Conservation (phyloP, 768 basidiomycete species). For the Mycena rebaudengoi region DNA sequence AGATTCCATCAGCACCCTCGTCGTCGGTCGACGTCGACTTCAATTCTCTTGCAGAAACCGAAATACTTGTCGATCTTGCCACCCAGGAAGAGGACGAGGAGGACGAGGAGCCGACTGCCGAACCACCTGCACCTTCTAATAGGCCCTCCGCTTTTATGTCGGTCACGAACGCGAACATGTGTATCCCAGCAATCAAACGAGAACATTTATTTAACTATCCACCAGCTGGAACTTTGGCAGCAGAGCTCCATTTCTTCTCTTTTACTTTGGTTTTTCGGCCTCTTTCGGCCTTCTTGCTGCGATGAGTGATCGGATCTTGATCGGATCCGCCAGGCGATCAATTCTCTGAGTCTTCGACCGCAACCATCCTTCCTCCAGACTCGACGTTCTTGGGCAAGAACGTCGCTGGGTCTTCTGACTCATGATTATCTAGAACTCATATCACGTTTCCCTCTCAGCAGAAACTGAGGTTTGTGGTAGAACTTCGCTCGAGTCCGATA, state of each 20-base stretch:
- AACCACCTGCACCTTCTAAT: not conserved
- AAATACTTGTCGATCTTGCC: not conserved
- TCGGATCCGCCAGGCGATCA: too few species aligned
- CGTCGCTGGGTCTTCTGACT: too few species aligned
- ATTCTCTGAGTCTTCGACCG: too few species aligned
- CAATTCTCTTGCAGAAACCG: not conserved
- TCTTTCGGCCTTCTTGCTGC: too few species aligned
- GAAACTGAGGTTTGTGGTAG: too few species aligned
- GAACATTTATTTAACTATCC: not conserved
- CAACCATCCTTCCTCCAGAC: too few species aligned
- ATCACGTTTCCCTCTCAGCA: too few species aligned
- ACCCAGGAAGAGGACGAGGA: not conserved
- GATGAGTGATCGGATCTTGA: too few species aligned
- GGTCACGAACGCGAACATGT: not conserved
- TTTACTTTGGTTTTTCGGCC: too few species aligned
- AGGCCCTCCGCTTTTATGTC: not conserved
- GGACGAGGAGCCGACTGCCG: not conserved
- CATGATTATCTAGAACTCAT: too few species aligned
- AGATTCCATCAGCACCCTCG: not conserved
- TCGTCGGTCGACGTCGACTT: not conserved
- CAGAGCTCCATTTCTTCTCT: not conserved
- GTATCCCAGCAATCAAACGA: not conserved
- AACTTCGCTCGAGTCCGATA: too few species aligned
- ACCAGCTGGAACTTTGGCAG: not conserved
- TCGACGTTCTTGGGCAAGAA: too few species aligned